These are phyloP conservation scores for Boeremia lycopersici DNA, from an alignment of 2,329 filamentous ascomycete genomes.

Conservation along the genomic window DNA sequence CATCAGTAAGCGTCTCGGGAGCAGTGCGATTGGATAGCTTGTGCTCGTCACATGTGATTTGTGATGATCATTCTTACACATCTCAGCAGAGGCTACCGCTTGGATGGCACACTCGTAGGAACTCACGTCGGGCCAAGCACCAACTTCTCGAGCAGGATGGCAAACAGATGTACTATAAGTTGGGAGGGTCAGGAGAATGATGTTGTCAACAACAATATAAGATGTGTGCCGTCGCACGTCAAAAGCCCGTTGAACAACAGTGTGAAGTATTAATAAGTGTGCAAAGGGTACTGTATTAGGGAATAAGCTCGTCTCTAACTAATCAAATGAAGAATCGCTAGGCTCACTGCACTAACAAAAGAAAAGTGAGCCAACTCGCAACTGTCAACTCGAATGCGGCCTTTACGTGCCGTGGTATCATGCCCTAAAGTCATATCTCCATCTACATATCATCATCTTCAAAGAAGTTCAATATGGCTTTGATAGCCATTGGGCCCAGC, in stretches of 20 bases:
- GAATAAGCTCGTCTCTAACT: slow-evolving; percentile 6
- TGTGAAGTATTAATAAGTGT: neutral
- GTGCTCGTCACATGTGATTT: neutral
- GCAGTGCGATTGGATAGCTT: neutral
- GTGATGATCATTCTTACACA: too few species aligned
- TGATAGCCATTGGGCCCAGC: slow-evolving; percentile 78
- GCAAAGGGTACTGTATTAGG: slow-evolving; percentile 15
- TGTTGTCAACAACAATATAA: too few species aligned
- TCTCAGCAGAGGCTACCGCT: neutral
- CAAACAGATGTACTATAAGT: too few species aligned
- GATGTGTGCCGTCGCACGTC: too few species aligned
- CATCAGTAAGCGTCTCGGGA: slow-evolving; percentile 6
- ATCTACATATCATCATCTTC: slow-evolving; percentile 58
- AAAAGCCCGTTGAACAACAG: too few species aligned
- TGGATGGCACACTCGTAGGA: neutral
- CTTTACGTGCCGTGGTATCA: slow-evolving; percentile 28
- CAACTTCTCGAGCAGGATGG: neutral
- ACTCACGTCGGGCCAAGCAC: neutral
- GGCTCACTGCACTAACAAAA: neutral
- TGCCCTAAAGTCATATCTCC: slow-evolving; percentile 14
- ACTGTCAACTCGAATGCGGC: slow-evolving; percentile 12
- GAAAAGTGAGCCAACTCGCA: slow-evolving; percentile 7
- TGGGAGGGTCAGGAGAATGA: too few species aligned
- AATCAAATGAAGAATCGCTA: slow-evolving; percentile 12
- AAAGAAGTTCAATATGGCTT: slow-evolving; percentile 90